phyloP scores from a whole-genome alignment of 2,329 filamentous ascomycete species.

The Diaporthe ilicicola region DNA sequence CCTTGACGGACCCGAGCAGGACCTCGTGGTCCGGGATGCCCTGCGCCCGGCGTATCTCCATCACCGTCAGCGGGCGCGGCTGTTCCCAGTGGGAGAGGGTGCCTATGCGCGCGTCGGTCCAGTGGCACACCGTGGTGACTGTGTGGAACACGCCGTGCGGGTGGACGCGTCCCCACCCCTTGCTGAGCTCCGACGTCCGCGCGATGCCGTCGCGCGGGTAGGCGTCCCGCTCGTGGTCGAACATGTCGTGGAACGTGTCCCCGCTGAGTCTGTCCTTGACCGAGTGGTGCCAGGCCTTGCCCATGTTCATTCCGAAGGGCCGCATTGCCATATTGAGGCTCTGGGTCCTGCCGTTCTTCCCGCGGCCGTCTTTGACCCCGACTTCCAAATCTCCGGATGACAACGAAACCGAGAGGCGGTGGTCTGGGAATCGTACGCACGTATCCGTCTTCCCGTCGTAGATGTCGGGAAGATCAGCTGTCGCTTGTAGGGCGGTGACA shows the following conservation, averaged over 20 bases:
- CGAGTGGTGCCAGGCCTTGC: constrained; percentile 48
- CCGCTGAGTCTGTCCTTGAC: not conserved
- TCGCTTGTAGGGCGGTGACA: constrained; percentile 61
- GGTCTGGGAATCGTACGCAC: constrained; percentile 74
- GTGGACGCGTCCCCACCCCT: constrained; percentile 61
- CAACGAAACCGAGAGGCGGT: constrained; percentile 59
- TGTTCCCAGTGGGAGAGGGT: constrained; percentile 71
- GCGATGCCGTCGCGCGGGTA: constrained; percentile 52
- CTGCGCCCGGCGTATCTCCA: constrained; percentile 75
- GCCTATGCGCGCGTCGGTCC: constrained; percentile 61
- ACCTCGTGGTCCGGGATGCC: constrained; percentile 76
- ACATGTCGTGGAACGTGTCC: constrained; percentile 44
- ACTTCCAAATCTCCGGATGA: constrained; percentile 39
- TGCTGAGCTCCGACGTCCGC: constrained; percentile 51
- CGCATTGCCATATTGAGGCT: constrained; percentile 67
- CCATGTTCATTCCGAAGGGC: constrained; percentile 64
- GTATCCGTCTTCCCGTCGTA: constrained; percentile 67
- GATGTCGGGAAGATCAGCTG: constrained; percentile 68
- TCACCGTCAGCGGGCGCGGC: constrained; percentile 66
- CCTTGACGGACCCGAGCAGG: constrained; percentile 62
- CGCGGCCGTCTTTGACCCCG: not conserved
- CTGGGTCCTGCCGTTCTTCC: constrained; percentile 48
- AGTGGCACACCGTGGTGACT: constrained; percentile 62
- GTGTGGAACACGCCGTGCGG: constrained; percentile 67
- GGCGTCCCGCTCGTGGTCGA: constrained; percentile 46